phyloP scores from a whole-genome alignment of 2,329 filamentous ascomycete genomes.

The Fusarium paranaense region DNA sequence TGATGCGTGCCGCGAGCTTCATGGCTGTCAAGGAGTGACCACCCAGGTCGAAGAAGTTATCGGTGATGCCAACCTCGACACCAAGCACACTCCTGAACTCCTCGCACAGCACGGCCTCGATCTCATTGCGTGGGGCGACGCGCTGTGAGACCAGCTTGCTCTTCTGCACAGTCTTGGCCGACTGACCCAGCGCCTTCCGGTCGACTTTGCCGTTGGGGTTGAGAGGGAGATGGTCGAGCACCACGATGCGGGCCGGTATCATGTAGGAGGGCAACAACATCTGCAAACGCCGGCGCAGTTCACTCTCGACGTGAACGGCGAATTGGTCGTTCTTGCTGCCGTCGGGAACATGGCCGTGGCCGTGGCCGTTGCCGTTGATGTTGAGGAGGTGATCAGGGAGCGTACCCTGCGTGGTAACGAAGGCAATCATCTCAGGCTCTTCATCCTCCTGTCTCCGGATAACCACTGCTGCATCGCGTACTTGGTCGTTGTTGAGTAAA shows the following conservation, averaged over 20 bases:
- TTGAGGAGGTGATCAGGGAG: conserved; percentile 16
- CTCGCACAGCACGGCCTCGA: too few relatives aligned
- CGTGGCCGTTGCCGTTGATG: conserved; percentile 39
- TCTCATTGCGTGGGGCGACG: too few relatives aligned
- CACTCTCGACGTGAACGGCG: conserved; percentile 37
- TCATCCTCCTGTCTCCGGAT: neutral
- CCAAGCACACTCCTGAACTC: neutral
- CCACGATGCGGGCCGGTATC: conserved; percentile 37
- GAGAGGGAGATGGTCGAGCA: conserved; percentile 42
- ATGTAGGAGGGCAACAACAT: conserved; percentile 41
- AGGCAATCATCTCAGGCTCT: conserved; percentile 23
- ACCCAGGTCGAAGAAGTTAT: neutral
- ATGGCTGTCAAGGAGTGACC: neutral
- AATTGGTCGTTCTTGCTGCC: conserved; percentile 39
- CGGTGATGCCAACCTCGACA: neutral
- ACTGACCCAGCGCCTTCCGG: conserved; percentile 19
- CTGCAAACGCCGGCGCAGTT: conserved; percentile 14
- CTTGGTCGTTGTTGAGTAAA: neutral
- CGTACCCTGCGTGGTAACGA: conserved; percentile 12
- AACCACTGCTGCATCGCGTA: conserved; percentile 9
- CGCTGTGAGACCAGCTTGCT: too few relatives aligned
- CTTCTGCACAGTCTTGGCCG: too few relatives aligned
- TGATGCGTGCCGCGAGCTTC: neutral
- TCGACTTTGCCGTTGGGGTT: conserved; percentile 44
- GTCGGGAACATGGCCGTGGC: conserved; percentile 49